Evolutionary conservation across 768 basidiomycete species (phyloP).

Genomic region (Leccinum rimulosum): DNA sequence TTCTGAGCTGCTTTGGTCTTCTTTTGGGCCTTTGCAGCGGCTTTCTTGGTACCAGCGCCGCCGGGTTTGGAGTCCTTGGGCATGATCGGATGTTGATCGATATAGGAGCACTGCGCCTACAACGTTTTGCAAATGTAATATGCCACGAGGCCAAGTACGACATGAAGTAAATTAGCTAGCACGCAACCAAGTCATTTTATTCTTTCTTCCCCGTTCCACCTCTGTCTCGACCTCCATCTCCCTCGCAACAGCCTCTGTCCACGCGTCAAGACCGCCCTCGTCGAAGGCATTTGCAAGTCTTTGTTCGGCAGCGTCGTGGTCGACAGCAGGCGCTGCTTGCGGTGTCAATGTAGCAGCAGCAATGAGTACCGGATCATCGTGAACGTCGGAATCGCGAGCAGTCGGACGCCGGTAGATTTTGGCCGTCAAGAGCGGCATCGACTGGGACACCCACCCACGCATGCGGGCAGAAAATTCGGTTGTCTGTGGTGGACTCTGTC

Average conservation of each 20-base stretch:
- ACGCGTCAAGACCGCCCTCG: slow-evolving; percentile 53
- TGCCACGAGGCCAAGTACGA: background rate
- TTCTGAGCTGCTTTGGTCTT: slow-evolving; percentile 69
- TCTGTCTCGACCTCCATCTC: slow-evolving; percentile 60
- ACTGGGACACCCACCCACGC: slow-evolving; percentile 45
- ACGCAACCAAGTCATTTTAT: background rate
- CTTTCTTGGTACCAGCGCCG: slow-evolving; percentile 35
- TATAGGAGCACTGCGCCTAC: background rate
- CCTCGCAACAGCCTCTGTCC: slow-evolving; percentile 49
- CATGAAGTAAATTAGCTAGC: background rate
- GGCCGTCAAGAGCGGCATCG: slow-evolving; percentile 49
- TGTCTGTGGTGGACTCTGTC: slow-evolving; percentile 36
- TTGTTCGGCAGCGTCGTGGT: slow-evolving; percentile 45
- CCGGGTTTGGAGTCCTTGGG: slow-evolving; percentile 17
- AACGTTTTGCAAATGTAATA: background rate
- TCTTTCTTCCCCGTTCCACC: slow-evolving; percentile 40
- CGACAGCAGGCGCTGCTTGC: background rate
- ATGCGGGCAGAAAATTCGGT: slow-evolving; percentile 59
- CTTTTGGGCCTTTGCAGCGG: slow-evolving; percentile 56
- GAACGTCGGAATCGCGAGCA: slow-evolving; percentile 16
- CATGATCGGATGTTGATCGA: slow-evolving; percentile 7
- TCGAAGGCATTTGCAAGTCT: slow-evolving; percentile 57
- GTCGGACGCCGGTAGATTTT: slow-evolving; percentile 50
- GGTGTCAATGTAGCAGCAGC: background rate
- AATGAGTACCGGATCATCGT: slow-evolving; percentile 1